These are phyloP conservation scores for Moricandia moricandioides DNA, from an alignment of 345 rosid genomes.

Conservation along the genomic window DNA sequence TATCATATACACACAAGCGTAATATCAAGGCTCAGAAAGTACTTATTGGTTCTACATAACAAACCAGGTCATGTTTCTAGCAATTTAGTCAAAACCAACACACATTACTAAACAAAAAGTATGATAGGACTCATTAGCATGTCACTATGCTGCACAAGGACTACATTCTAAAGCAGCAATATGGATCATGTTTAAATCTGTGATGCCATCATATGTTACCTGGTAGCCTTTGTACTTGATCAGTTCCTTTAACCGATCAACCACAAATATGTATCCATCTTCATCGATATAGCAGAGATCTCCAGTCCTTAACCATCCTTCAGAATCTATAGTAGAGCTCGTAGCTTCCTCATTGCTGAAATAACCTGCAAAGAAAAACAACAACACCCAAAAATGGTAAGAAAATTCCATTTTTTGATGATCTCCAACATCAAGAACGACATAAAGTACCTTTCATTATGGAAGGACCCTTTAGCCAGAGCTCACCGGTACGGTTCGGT, in stretches of 20 bases:
- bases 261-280: slow-evolving; percentile 79
- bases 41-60: background rate
- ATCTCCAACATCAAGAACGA: background rate
- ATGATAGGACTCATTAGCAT: background rate
- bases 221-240: slow-evolving; percentile 94
- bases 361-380: slow-evolving; percentile 56
- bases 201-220: slow-evolving; percentile 40
- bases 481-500: slow-evolving; percentile 71
- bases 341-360: slow-evolving; percentile 78
- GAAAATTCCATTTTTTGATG: background rate
- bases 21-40: background rate
- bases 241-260: slow-evolving; percentile 87
- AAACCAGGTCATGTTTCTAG: slow-evolving; percentile 2
- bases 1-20: background rate
- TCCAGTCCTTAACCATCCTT: slow-evolving; percentile 97
- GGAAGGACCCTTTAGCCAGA: slow-evolving; percentile 60
- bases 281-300: slow-evolving; percentile 84
- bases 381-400: too few species aligned
- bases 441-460: slow-evolving; percentile 40
- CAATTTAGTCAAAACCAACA: background rate
- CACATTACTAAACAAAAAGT: background rate
- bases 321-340: slow-evolving; percentile 62
- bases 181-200: background rate
- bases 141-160: background rate
- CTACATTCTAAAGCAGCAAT: background rate